phyloP scores from a whole-genome alignment of 2,329 filamentous ascomycete species.

The Talaromyces sp. region DNA sequence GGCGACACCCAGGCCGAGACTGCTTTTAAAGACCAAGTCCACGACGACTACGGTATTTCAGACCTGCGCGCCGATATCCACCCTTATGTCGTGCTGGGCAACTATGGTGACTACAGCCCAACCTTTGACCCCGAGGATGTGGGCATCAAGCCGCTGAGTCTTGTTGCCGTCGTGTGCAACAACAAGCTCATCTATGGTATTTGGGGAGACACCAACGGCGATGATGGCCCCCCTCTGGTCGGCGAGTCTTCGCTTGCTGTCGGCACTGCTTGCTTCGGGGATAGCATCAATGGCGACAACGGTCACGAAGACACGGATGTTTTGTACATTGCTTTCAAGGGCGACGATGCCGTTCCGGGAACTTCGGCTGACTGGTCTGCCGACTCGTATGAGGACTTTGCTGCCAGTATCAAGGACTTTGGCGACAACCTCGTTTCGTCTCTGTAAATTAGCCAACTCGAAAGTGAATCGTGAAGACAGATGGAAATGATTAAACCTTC shows the following conservation, averaged over 20 bases:
- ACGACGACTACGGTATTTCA: constrained; percentile 32
- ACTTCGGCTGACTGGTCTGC: constrained; percentile 53
- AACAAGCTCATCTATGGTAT: constrained; percentile 53
- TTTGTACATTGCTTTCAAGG: constrained; percentile 59
- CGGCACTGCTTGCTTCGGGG: constrained; percentile 52
- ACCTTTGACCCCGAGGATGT: constrained; percentile 39
- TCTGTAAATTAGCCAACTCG: background rate
- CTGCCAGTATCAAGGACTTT: constrained; percentile 19
- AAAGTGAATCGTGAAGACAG: too few species aligned
- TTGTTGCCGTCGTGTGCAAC: constrained; percentile 54
- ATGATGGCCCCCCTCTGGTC: constrained; percentile 38
- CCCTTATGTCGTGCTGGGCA: constrained; percentile 53
- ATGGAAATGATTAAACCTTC: too few species aligned
- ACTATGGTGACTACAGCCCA: constrained; percentile 32
- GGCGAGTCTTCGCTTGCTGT: constrained; percentile 57
- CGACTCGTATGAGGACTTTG: constrained; percentile 44
- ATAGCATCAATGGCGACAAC: constrained; percentile 49
- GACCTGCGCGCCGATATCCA: constrained; percentile 52
- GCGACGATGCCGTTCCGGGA: constrained; percentile 54
- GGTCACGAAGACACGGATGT: constrained; percentile 57
- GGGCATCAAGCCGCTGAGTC: constrained; percentile 48
- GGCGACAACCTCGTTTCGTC: constrained; percentile 14
- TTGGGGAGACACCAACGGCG: constrained; percentile 60
- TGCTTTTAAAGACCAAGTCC: constrained; percentile 42
- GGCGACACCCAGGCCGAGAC: constrained; percentile 35